phyloP scores from a whole-genome alignment of 2,329 filamentous ascomycete genomes.

The Chaetothyriales sp. region DNA sequence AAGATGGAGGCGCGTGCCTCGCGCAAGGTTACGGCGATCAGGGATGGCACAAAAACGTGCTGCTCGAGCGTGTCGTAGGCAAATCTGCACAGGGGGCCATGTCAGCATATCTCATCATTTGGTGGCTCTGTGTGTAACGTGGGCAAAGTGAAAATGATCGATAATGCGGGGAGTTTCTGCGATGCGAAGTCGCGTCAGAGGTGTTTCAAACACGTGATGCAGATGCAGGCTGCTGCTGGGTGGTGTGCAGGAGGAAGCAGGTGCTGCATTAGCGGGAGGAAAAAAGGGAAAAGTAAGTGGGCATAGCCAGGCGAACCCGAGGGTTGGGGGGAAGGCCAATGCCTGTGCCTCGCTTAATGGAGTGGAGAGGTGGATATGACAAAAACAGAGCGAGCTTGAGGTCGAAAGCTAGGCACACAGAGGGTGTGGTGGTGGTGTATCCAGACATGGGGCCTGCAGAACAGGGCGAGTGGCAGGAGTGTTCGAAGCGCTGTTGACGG shows the following conservation, averaged over 20 bases:
- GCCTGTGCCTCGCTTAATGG: background rate
- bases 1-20: conserved; percentile 64
- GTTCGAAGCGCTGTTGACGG: background rate
- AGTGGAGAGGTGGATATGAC: background rate
- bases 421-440: background rate
- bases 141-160: background rate
- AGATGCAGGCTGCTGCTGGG: background rate
- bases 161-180: background rate
- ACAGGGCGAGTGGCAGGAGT: background rate
- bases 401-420: background rate
- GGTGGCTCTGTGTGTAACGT: background rate
- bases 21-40: conserved; percentile 45
- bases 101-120: background rate
- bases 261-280: background rate
- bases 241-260: background rate
- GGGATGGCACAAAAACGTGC: conserved; percentile 48
- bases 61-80: conserved; percentile 37
- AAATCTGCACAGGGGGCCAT: conserved; percentile 22
- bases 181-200: background rate
- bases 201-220: background rate
- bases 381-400: background rate
- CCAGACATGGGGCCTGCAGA: background rate
- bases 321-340: background rate
- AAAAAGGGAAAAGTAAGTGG: background rate
- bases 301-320: background rate